Percentiles rank a stretch among this genome's conserved stretches.
Evolutionary conservation across 257 asterid species (phyloP).

Genomic region (Solanum lycopersicoides): DNA sequence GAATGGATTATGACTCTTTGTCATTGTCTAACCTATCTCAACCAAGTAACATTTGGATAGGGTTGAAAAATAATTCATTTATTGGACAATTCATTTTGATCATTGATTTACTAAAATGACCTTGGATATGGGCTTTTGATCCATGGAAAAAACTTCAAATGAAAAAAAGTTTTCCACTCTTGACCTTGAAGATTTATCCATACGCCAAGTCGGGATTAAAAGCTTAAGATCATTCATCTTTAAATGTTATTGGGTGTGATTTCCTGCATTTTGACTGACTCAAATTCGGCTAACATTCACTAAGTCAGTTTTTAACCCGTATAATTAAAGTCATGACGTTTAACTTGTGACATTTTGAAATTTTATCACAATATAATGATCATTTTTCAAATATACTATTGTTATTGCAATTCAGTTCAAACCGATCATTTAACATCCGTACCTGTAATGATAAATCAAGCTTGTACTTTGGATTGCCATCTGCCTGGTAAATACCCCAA

Average conservation of each 20-base stretch:
- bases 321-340: neutral
- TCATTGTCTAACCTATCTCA: neutral
- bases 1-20: neutral
- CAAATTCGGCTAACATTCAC: neutral
- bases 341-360: neutral
- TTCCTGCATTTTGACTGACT: neutral
- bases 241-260: neutral
- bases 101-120: neutral
- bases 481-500: slow-evolving; percentile 44
- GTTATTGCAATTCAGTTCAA: neutral
- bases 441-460: slow-evolving; percentile 20
- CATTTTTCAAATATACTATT: neutral
- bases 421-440: neutral
- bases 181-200: neutral
- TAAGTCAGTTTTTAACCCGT: neutral
- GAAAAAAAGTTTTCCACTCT: neutral
- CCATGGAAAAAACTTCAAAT: neutral
- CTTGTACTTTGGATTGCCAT: slow-evolving; percentile 48
- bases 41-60: neutral
- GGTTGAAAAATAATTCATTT: neutral
- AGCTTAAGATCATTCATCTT: neutral
- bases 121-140: neutral
- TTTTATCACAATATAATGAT: neutral
- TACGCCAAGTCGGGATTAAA: rapidly evolving
- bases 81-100: neutral